phyloP scores from a whole-genome alignment of 768 basidiomycete species.

The Suillus placidus region DNA sequence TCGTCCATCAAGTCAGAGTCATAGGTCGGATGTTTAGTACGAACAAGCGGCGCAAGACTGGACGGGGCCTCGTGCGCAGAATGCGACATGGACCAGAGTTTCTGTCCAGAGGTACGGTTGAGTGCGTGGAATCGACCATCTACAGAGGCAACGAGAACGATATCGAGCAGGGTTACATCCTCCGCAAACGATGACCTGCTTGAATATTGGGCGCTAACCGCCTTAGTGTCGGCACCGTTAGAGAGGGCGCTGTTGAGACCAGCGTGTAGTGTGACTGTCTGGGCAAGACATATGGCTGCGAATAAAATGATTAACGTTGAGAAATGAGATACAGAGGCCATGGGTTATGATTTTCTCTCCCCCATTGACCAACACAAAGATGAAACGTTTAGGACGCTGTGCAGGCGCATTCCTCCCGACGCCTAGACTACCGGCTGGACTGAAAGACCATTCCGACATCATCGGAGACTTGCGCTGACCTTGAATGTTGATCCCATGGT shows the following conservation, averaged over 20 bases:
- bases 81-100: constrained; percentile 87
- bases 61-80: constrained; percentile 50
- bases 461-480: background rate
- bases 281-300: constrained; percentile 33
- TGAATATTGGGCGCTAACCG: constrained; percentile 20
- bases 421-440: background rate
- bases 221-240: constrained; percentile 19
- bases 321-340: constrained; percentile 36
- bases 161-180: constrained; percentile 72
- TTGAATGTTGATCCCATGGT: background rate
- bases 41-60: constrained; percentile 72
- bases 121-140: constrained; percentile 96
- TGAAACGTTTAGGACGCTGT: constrained; percentile 3
- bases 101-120: constrained; percentile 80
- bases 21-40: constrained; percentile 62
- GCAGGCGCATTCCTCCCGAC: background rate
- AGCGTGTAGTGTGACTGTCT: constrained; percentile 32
- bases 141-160: constrained; percentile 88
- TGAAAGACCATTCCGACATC: background rate
- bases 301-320: constrained; percentile 30
- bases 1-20: constrained; percentile 62
- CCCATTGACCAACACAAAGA: constrained; percentile 30
- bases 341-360: constrained; percentile 30
- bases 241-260: constrained; percentile 32
- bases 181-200: constrained; percentile 15